phyloP scores from a whole-genome alignment of 768 basidiomycete genomes.

The Kwoniella botswanensis region DNA sequence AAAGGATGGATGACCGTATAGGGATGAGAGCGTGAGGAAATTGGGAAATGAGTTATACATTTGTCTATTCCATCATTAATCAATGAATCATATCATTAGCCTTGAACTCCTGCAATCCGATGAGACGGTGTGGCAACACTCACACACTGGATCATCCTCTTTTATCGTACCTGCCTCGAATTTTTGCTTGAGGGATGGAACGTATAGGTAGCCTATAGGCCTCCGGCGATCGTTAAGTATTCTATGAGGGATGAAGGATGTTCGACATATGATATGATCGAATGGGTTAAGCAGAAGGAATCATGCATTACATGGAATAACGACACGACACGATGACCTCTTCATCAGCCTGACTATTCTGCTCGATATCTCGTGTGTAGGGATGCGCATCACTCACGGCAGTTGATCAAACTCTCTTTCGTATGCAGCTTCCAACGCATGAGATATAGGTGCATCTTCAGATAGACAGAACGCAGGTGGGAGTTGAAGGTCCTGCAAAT shows the following conservation, averaged over 20 bases:
- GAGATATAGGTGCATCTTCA: slow-evolving; percentile 70
- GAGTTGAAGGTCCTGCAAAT: slow-evolving; percentile 55
- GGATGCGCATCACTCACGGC: slow-evolving; percentile 64
- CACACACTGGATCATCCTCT: slow-evolving; percentile 73
- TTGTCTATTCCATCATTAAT: slow-evolving; percentile 29
- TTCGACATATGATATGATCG: too few species aligned
- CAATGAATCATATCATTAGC: background rate
- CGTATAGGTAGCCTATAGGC: slow-evolving; percentile 84
- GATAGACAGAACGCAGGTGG: slow-evolving; percentile 87
- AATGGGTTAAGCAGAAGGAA: too few species aligned
- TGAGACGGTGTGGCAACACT: slow-evolving; percentile 14
- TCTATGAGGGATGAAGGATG: slow-evolving; percentile 58
- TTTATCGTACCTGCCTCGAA: slow-evolving; percentile 77
- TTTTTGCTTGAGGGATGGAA: slow-evolving; percentile 71
- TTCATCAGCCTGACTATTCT: too few species aligned
- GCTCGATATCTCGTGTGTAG: background rate
- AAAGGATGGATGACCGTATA: slow-evolving; percentile 72
- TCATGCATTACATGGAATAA: too few species aligned
- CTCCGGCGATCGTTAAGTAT: slow-evolving; percentile 74
- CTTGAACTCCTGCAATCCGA: background rate
- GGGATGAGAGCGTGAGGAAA: slow-evolving; percentile 44
- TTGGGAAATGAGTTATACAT: slow-evolving; percentile 54
- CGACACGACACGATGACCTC: too few species aligned
- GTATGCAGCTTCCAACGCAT: slow-evolving; percentile 84
- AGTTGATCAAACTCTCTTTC: slow-evolving; percentile 94